Evolutionary conservation across 768 basidiomycete species (phyloP).

Genomic region (Boletus edulis): DNA sequence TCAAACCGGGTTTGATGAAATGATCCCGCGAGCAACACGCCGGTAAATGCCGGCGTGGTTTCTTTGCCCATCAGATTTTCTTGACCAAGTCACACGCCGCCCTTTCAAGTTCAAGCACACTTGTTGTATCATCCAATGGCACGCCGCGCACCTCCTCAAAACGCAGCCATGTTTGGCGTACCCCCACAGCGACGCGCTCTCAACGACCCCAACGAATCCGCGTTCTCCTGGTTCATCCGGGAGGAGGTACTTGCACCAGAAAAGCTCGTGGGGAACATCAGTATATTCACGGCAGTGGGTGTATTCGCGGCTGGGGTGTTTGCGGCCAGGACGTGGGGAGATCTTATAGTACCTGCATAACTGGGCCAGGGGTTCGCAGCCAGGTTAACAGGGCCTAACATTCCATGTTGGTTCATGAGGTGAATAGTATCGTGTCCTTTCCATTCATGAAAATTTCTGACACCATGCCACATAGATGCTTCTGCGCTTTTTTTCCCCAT

Average conservation of each 20-base stretch:
- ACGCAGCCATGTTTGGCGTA: constrained; percentile 48
- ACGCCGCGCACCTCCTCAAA: constrained; percentile 61
- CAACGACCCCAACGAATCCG: constrained; percentile 60
- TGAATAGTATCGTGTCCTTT: neutral
- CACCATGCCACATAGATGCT: neutral
- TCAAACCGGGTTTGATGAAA: neutral
- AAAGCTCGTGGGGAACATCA: constrained; percentile 73
- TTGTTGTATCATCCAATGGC: constrained; percentile 48
- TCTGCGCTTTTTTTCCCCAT: neutral
- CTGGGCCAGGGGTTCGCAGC: neutral
- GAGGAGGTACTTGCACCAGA: constrained; percentile 72
- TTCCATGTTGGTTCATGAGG: neutral
- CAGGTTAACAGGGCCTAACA: neutral
- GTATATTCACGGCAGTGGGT: constrained; percentile 59
- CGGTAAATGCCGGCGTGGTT: constrained; percentile 15
- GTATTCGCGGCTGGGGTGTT: constrained; percentile 72
- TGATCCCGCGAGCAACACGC: constrained; percentile 1
- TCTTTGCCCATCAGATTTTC: neutral
- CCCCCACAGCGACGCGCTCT: constrained; percentile 42
- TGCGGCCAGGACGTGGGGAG: constrained; percentile 74
- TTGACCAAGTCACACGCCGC: neutral
- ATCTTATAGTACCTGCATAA: constrained; percentile 66
- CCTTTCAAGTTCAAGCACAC: neutral
- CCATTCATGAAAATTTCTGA: neutral
- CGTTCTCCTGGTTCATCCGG: constrained; percentile 52